phyloP scores from a whole-genome alignment of 2,329 filamentous ascomycete genomes.

The Sclerotinia glacialis region DNA sequence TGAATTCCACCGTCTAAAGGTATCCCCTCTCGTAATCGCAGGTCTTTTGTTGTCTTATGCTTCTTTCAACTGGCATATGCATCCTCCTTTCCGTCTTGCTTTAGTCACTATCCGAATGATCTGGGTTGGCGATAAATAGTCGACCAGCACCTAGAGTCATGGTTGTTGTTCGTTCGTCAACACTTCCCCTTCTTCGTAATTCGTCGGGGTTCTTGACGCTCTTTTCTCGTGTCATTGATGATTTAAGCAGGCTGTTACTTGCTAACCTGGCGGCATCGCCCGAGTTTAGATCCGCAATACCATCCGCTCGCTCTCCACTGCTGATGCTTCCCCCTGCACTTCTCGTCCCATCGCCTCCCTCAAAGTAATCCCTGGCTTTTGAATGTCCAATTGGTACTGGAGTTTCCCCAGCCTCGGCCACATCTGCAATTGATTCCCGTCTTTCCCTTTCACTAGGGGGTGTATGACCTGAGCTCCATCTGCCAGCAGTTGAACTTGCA shows the following conservation, averaged over 20 bases:
- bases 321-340: constrained; percentile 37
- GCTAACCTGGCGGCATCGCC: constrained; percentile 50
- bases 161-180: constrained; percentile 75
- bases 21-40: constrained; percentile 24
- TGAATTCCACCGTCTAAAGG: constrained; percentile 18
- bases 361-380: constrained; percentile 33
- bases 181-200: constrained; percentile 71
- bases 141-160: constrained; percentile 62
- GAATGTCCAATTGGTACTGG: constrained; percentile 30
- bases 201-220: constrained; percentile 68
- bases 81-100: neutral
- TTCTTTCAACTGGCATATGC: neutral
- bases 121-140: constrained; percentile 83
- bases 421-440: constrained; percentile 32
- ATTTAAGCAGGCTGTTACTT: constrained; percentile 57
- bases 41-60: neutral
- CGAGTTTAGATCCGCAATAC: constrained; percentile 51
- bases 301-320: constrained; percentile 55
- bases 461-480: constrained; percentile 46
- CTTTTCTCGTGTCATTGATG: constrained; percentile 60
- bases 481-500: constrained; percentile 37
- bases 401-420: constrained; percentile 34
- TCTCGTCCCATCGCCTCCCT: constrained; percentile 31
- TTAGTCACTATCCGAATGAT: constrained; percentile 44
- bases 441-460: constrained; percentile 42